phyloP scores from a whole-genome alignment of 2,329 filamentous ascomycete species.

The Arthroderma sp. region DNA sequence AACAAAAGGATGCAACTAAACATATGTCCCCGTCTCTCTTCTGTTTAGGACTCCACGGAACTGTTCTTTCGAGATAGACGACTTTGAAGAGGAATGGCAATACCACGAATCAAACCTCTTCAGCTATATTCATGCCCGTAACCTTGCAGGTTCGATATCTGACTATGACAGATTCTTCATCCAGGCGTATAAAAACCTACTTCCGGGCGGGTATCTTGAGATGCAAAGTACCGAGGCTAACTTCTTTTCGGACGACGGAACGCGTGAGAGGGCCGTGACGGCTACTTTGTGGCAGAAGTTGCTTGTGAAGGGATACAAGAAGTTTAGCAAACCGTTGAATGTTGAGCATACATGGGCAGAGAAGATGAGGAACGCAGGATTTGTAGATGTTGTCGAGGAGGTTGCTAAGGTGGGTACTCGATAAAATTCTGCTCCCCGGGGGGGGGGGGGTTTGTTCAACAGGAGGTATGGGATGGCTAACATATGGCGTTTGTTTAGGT shows the following conservation, averaged over 20 bases:
- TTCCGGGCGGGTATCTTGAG: conserved; percentile 29
- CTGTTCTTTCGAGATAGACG: conserved; percentile 21
- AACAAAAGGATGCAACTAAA: not conserved
- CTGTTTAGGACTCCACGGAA: conserved; percentile 19
- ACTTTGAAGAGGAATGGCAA: conserved; percentile 20
- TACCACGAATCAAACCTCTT: conserved; percentile 12
- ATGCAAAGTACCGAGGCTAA: conserved; percentile 25
- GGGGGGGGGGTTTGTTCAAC: too few species aligned
- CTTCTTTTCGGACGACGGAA: conserved; percentile 24
- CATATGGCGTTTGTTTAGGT: conserved; percentile 20
- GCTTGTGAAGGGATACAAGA: conserved; percentile 21
- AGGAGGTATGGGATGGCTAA: not conserved
- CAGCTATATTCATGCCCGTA: conserved; percentile 12
- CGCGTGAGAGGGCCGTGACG: conserved; percentile 18
- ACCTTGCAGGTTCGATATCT: conserved; percentile 11
- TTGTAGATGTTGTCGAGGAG: conserved; percentile 25
- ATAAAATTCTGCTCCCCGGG: too few species aligned
- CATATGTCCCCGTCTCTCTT: not conserved
- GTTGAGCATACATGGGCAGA: conserved; percentile 22
- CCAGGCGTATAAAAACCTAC: conserved; percentile 24
- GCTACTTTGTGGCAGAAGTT: conserved; percentile 22
- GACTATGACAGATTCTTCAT: conserved; percentile 24
- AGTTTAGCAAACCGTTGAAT: conserved; percentile 27
- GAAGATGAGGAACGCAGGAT: conserved; percentile 24
- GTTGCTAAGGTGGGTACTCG: conserved; percentile 27